Base-by-base conservation (phyloP, 2,329 filamentous ascomycete genomes). In the Daldinia sp. region DNA sequence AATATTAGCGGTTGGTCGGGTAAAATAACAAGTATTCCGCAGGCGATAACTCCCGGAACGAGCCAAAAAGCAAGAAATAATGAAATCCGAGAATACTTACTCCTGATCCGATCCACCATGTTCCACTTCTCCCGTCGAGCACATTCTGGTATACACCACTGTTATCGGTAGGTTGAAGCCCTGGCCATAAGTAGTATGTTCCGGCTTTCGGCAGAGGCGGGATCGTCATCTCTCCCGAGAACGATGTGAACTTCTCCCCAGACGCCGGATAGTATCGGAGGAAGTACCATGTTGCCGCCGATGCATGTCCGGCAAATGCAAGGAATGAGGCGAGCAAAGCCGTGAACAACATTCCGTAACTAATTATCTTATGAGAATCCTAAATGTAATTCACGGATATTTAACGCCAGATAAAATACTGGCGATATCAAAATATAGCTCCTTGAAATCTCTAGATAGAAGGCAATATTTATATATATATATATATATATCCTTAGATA, bases 61-160 rank as follows among this genome's bases (percentile, higher is more conserved):
- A 12, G 26, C 26, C 10, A 10, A 33, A 6, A n/a, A 4, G 20
- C 2, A 30, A 26, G 7, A 51, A 1, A 48, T 15, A n/a, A 23
- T 1, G 3, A 37, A 9, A 6, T 35, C 12, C 2, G 26, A 37
- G 13, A 39, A 12, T 39, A 56, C 53, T n/a, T 56, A 56, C 53
- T 0, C 81, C 80, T 10, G 74, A 76, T 6, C 79, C 80, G 55
- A 83, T 81, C 76, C 78, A 81, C 81, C 81, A 82, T 0, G 78
- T 79, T 1, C 81, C 80, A 7, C 75, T 79, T 0, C 79, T 71
- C 7, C 81, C 80, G 69, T 82, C 81, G 4, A 82, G 75, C 4
- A 82, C 81, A 23, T 80, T 80, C 68, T 82, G 80, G 65, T 82
- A 82, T 3, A 82, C 79, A n/a, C 80, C 81, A 18, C 74, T 78